Conservation (phyloP, 495 filamentous ascomycete genomes). For the Thozetella sp. region DNA sequence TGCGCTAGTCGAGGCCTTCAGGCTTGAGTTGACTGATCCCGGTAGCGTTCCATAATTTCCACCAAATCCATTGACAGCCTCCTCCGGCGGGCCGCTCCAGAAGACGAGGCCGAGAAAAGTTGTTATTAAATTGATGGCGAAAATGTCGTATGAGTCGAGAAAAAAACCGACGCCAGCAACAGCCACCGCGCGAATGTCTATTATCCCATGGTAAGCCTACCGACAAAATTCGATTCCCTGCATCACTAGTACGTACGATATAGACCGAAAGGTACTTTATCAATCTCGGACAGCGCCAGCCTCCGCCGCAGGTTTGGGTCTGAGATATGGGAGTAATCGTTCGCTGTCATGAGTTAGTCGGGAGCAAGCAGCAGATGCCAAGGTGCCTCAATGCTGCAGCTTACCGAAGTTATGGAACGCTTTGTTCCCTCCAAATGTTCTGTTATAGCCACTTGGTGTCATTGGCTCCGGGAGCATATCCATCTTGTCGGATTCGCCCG, state of each 20-base stretch:
- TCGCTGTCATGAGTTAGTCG: slow-evolving; percentile 1
- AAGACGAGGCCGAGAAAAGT: slow-evolving; percentile 75
- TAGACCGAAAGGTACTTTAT: slow-evolving; percentile 80
- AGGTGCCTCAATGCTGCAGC: slow-evolving; percentile 5
- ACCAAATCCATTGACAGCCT: slow-evolving; percentile 30
- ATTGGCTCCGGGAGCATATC: slow-evolving; percentile 31
- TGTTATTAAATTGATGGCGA: slow-evolving; percentile 74
- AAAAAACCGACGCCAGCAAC: slow-evolving; percentile 89
- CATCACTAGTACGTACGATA: slow-evolving; percentile 59
- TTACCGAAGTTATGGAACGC: slow-evolving; percentile 59
- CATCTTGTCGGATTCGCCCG: slow-evolving; percentile 14
- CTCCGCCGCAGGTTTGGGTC: slow-evolving; percentile 77
- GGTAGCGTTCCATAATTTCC: slow-evolving; percentile 54
- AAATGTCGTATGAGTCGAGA: slow-evolving; percentile 79
- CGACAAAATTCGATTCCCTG: neutral
- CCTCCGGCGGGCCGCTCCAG: slow-evolving; percentile 51
- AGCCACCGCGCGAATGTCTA: slow-evolving; percentile 60
- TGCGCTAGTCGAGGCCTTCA: slow-evolving; percentile 75
- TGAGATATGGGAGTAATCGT: slow-evolving; percentile 56
- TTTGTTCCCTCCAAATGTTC: slow-evolving; percentile 52
- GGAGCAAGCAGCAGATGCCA: neutral
- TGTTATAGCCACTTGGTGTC: slow-evolving; percentile 25
- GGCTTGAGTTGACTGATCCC: slow-evolving; percentile 61
- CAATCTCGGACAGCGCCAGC: slow-evolving; percentile 75
- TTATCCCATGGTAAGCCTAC: slow-evolving; percentile 8